These are phyloP conservation scores for Epichloe coenophiala DNA, from an alignment of 2,329 filamentous ascomycete genomes.

Conservation along the genomic window DNA sequence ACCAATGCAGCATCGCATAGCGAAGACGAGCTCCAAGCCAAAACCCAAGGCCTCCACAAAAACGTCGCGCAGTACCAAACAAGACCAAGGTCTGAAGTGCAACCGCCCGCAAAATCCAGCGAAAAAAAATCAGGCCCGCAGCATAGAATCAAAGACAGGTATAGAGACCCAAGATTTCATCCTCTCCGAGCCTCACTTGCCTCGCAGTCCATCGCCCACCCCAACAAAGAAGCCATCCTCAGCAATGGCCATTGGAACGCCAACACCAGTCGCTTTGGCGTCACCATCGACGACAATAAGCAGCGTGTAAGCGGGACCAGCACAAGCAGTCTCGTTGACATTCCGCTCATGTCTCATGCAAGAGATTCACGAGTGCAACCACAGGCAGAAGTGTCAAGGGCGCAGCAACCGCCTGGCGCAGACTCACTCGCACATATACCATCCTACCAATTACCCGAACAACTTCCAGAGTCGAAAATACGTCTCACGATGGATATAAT, in stretches of 20 bases:
- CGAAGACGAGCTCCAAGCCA: neutral
- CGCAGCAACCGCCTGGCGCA: neutral
- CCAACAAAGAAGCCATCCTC: neutral
- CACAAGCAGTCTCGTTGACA: neutral
- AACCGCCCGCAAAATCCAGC: neutral
- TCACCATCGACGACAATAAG: neutral
- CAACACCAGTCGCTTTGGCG: neutral
- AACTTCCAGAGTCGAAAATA: neutral
- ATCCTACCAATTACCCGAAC: neutral
- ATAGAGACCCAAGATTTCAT: neutral
- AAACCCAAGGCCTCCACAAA: neutral
- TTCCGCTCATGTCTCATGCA: neutral
- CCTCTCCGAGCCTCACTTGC: neutral
- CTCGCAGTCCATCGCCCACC: neutral
- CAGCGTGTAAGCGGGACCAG: neutral
- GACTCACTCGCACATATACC: neutral
- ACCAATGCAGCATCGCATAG: neutral
- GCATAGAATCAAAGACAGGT: neutral
- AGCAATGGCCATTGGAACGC: neutral
- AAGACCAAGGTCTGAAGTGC: neutral
- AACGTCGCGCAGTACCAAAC: neutral
- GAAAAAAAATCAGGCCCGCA: neutral
- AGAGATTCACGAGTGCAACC: neutral
- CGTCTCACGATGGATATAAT: conserved; percentile 2
- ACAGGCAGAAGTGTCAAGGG: neutral